Evolutionary conservation across 306 rosid genomes (phyloP).

Genomic region (Vigna mungo): DNA sequence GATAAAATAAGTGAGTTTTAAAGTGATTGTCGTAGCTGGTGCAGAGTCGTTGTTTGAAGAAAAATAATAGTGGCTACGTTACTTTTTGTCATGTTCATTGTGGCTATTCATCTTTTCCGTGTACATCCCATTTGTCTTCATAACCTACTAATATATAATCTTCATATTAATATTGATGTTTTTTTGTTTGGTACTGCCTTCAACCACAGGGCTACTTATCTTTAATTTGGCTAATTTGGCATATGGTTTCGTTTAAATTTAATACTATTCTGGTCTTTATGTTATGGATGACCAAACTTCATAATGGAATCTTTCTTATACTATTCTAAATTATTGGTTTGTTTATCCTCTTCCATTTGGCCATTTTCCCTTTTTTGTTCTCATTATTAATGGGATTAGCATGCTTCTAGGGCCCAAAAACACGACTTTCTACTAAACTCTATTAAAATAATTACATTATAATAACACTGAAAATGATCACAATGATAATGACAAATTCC

Average conservation of each 20-base stretch:
- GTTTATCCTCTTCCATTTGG: constrained; percentile 41
- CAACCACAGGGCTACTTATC: constrained; percentile 39
- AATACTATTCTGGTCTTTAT: constrained; percentile 35
- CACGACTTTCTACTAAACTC: constrained; percentile 46
- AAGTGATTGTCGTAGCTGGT: constrained; percentile 47
- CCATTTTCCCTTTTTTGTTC: constrained; percentile 18
- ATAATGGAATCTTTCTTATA: constrained; percentile 56
- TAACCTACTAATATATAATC: constrained; percentile 18
- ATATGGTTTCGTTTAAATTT: background rate
- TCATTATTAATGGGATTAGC: constrained; percentile 43
- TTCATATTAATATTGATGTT: constrained; percentile 13
- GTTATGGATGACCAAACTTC: constrained; percentile 55
- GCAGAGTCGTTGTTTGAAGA: constrained; percentile 53
- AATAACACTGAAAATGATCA: constrained; percentile 37
- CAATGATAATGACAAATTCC: constrained; percentile 29
- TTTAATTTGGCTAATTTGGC: constrained; percentile 38
- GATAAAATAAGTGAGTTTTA: constrained; percentile 23
- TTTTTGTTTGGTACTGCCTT: constrained; percentile 39
- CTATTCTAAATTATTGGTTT: constrained; percentile 42
- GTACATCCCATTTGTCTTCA: constrained; percentile 38
- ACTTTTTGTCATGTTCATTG: constrained; percentile 50
- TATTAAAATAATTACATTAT: constrained; percentile 14
- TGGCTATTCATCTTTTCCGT: constrained; percentile 25
- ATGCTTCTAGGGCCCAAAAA: constrained; percentile 38
- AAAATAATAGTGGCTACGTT: constrained; percentile 37